Evolutionary conservation across 345 rosid species (phyloP), one percentile per base, ranked within the genome.

Genomic region (Pistacia integerrima): DNA sequence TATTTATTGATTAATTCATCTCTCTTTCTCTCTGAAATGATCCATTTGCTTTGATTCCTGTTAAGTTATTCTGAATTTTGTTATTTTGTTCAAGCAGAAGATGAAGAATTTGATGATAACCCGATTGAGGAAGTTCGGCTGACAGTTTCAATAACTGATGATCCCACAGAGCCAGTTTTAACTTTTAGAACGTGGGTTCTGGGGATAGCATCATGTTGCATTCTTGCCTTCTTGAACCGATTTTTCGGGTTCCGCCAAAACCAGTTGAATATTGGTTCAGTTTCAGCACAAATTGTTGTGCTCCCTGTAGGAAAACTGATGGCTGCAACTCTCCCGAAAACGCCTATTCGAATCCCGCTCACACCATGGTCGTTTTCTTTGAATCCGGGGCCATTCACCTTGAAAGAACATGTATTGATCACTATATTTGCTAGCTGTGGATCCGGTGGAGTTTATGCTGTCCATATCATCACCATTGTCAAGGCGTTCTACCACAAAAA

Each of bases 51-150:
- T 67, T 67, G 18, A 67, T 20, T 30, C 12, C 12, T 36, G 14
- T 28, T 30, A 30, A 30, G 1, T 30, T 30, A 30, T 30, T 30
- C 33, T 41, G 46, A 41, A 41, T 41, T 41, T 41, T 14, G 1
- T 60, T 81, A 33, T 67, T 13, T 48, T 46, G 55, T 76, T 60
- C 73, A 76, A 48, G 74, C 67, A 69, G 80, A 41, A 8, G 79
- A 74, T 35, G 79, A 71, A 28, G 91, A 83, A 62, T 84, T 74
- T 76, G 77, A 90, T 38, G 92, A 87, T 41, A 80, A 64, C 74
- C 97, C 94, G 0, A 85, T 91, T 0, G 92, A 91, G 67, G 80
- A 88, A 78, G 94, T 90, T 33, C 79, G 90, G 69, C 79, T 91
- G 46, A 90, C 90, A 0, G 91, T 92, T n/a, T 86, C 90, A 1